phyloP scores from a whole-genome alignment of 2,329 filamentous ascomycete species.

The Fusarium graminum region DNA sequence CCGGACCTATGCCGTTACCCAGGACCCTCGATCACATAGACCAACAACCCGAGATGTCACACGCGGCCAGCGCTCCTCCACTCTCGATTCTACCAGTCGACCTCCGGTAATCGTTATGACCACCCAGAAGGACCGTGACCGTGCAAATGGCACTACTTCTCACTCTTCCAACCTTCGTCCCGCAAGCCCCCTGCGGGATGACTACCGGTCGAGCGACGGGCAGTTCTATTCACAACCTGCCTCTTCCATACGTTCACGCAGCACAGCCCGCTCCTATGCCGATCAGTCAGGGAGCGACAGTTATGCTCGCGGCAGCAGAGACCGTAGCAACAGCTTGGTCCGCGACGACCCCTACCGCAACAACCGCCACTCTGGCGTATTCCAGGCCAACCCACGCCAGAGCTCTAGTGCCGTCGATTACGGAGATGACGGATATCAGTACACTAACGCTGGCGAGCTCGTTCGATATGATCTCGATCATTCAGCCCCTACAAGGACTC shows the following conservation, averaged over 20 bases:
- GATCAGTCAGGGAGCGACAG: slow-evolving; percentile 66
- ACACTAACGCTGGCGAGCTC: slow-evolving; percentile 73
- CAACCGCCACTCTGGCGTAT: slow-evolving; percentile 61
- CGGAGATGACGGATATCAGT: slow-evolving; percentile 71
- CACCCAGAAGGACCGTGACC: slow-evolving; percentile 56
- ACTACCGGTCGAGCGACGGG: slow-evolving; percentile 65
- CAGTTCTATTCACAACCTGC: slow-evolving; percentile 70
- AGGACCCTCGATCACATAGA: slow-evolving; percentile 63
- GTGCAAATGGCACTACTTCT: slow-evolving; percentile 57
- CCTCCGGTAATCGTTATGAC: slow-evolving; percentile 71
- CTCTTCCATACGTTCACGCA: slow-evolving; percentile 66
- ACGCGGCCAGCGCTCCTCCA: slow-evolving; percentile 63
- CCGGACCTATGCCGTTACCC: slow-evolving; percentile 68
- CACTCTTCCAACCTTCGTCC: slow-evolving; percentile 54
- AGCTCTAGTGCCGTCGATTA: slow-evolving; percentile 63
- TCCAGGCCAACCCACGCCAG: slow-evolving; percentile 60
- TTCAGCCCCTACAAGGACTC: slow-evolving; percentile 56
- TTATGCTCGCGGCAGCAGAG: slow-evolving; percentile 62
- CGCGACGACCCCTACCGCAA: slow-evolving; percentile 62
- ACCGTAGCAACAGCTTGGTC: slow-evolving; percentile 62
- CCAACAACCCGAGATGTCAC: slow-evolving; percentile 63
- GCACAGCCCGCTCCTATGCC: slow-evolving; percentile 62
- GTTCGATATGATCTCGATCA: slow-evolving; percentile 72
- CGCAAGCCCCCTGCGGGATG: slow-evolving; percentile 64
- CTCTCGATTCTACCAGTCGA: slow-evolving; percentile 62